Evolutionary conservation across 192 early-diverging fungal species (phyloP), one percentile per base, ranked within the genome.

Genomic region (Coemansia biformis): DNA sequence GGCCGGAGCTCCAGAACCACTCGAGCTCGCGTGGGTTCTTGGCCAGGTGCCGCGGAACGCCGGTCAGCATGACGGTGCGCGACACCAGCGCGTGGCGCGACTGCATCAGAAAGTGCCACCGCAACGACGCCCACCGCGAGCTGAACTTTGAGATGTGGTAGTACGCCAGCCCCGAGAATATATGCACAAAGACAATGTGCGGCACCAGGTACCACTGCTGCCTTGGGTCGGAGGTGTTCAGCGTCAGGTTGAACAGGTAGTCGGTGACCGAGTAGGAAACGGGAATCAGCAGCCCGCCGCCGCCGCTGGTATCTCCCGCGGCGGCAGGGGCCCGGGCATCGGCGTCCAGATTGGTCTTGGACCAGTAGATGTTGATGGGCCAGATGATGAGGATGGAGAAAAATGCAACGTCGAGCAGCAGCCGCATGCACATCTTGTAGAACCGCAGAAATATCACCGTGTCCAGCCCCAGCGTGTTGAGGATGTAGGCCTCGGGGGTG

Each of bases 51-150:
- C 77, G 43, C 4, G 87, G 87, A 22, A 89, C 68, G 3, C 80
- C 81, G 0, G 81, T 79, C 5, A 89, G 72, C 78, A 89, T 80
- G 12, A 89, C 77, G 9, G 83, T 84, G 17, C 85, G 80, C 10
- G 84, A 66, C 0, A 67, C 75, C 14, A 60, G 47, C 5, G 75
- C 63, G 30, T 66, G 66, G 0, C 63, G 49, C 43, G 68, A 70
- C 36, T 66, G 67, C 58, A 70, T 61, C 35, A 77, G 57, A 44
- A 71, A 77, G 33, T 77, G 75, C 75, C 75, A 77, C 18, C 75
- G 75, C 43, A 77, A 50, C 13, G 75, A 70, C 13, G 67, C 59
- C 61, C 63, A 77, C 8, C 63, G 63, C 10, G 64, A 77, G 40
- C 63, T 63, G 59, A 71, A 77, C 44, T 59, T 57, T 4, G 63